Evolutionary conservation across 2,329 filamentous ascomycete genomes (phyloP).

Genomic region (Trichoderma sp.): DNA sequence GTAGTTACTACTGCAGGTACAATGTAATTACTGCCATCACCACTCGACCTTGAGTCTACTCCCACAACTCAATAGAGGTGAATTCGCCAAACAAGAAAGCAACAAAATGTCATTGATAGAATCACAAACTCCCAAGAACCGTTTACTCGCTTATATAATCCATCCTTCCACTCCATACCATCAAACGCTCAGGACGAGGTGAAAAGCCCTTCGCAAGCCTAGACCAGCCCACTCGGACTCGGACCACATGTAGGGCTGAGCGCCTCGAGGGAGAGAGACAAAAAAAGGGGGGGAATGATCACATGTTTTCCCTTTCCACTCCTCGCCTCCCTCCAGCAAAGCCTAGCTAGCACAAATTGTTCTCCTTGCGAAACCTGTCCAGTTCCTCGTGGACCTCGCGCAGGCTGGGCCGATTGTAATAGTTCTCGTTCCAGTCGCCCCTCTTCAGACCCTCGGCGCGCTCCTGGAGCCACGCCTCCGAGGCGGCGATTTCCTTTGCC

Average conservation of each 20-base stretch:
- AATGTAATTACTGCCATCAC: not conserved
- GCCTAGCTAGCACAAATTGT: slow-evolving; percentile 8
- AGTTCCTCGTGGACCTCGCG: slow-evolving; percentile 46
- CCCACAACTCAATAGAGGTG: not conserved
- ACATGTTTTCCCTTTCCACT: too few species aligned
- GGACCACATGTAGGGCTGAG: slow-evolving; percentile 13
- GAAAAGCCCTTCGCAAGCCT: not conserved
- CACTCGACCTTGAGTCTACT: not conserved
- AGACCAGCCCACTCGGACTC: not conserved
- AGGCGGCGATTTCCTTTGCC: slow-evolving; percentile 50
- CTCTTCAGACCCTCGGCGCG: slow-evolving; percentile 44
- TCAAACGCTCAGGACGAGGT: not conserved
- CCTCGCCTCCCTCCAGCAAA: not conserved
- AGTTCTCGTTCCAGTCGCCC: slow-evolving; percentile 55
- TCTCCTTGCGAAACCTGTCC: slow-evolving; percentile 34
- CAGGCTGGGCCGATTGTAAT: slow-evolving; percentile 52
- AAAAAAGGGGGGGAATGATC: too few species aligned
- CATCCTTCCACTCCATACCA: not conserved
- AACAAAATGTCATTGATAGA: not conserved
- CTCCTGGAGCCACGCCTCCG: slow-evolving; percentile 50
- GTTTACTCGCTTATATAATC: not conserved
- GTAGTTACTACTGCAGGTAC: not conserved
- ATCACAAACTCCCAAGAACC: not conserved
- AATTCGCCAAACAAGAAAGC: not conserved
- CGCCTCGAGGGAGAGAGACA: not conserved